Percentiles rank a stretch among this genome's conserved stretches.
These are phyloP conservation scores for Tetracladium maxilliforme DNA, from an alignment of 2,329 filamentous ascomycete genomes.

Conservation along the genomic window DNA sequence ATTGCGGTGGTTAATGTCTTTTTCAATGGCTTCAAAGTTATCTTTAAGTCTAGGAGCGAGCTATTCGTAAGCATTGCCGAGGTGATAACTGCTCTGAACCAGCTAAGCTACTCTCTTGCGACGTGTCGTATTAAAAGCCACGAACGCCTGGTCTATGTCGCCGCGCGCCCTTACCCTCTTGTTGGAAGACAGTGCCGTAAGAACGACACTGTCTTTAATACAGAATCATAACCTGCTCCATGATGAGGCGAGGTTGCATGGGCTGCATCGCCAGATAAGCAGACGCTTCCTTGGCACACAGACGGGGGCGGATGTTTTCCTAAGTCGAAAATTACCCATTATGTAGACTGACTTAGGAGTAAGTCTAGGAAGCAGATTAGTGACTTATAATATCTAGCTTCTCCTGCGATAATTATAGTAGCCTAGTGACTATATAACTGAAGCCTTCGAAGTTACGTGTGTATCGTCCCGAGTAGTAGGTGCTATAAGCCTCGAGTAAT, in stretches of 20 bases:
- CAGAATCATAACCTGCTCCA: constrained; percentile 38
- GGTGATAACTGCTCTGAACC: constrained; percentile 16
- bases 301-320: constrained; percentile 25
- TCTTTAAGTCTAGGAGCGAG: constrained; percentile 7
- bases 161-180: constrained; percentile 8
- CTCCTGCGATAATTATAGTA: constrained; percentile 25
- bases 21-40: constrained; percentile 10
- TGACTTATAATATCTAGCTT: too few species aligned
- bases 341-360: too few species aligned
- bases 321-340: constrained; percentile 41
- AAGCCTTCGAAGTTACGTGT: constrained; percentile 22
- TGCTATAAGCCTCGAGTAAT: constrained; percentile 20
- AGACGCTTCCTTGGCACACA: constrained; percentile 26
- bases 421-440: constrained; percentile 19
- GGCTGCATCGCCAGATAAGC: constrained; percentile 39
- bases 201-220: constrained; percentile 29
- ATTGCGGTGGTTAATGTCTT: constrained; percentile 8
- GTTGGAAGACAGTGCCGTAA: constrained; percentile 12
- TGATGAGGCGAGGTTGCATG: constrained; percentile 39
- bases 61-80: constrained; percentile 18
- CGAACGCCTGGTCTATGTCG: constrained; percentile 12
- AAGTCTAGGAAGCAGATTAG: too few species aligned
- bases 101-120: constrained; percentile 16
- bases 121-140: constrained; percentile 11
- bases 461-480: constrained; percentile 24